A percentile compares a stretch with the other conserved stretches of the same genome.
phyloP scores from a whole-genome alignment of 208 protist species.

The Tritrichomonas foetus region DNA sequence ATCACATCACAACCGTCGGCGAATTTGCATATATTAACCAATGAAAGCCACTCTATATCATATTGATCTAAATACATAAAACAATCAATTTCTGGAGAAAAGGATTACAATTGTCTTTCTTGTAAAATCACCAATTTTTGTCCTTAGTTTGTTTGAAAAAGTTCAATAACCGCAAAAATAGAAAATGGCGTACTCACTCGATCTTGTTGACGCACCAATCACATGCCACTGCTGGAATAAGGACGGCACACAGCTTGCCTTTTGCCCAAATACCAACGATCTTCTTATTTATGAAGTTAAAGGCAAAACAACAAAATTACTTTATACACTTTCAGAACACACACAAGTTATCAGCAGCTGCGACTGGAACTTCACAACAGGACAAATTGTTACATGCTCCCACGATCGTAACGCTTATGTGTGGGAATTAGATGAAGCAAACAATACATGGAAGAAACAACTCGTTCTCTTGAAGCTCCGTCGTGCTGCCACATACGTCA shows the following conservation, averaged over 20 bases:
- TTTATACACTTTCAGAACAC: constrained; percentile 18
- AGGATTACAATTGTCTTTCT: no score
- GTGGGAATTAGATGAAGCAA: constrained; percentile 62
- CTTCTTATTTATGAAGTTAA: constrained; percentile 65
- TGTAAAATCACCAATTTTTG: no score
- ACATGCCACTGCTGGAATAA: constrained; percentile 72
- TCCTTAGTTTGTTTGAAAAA: no score
- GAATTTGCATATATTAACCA: no score
- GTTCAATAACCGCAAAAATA: neutral
- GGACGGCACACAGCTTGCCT: constrained; percentile 63
- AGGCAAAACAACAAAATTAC: constrained; percentile 38
- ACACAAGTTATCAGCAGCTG: constrained; percentile 53
- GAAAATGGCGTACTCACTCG: constrained; percentile 5
- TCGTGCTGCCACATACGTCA: constrained; percentile 50
- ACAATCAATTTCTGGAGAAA: no score
- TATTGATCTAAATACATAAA: no score
- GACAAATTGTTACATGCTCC: constrained; percentile 74
- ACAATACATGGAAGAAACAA: constrained; percentile 68
- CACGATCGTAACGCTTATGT: constrained; percentile 86
- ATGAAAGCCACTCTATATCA: no score
- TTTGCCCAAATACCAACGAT: constrained; percentile 69
- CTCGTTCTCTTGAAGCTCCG: constrained; percentile 74
- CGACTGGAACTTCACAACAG: constrained; percentile 71
- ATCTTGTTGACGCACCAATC: constrained; percentile 52
- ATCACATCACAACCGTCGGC: no score